Evolutionary conservation across 1,284 basidiomycete species (phyloP), one percentile per base, ranked within the genome.

Genomic region (Ceratobasidium sp.): DNA sequence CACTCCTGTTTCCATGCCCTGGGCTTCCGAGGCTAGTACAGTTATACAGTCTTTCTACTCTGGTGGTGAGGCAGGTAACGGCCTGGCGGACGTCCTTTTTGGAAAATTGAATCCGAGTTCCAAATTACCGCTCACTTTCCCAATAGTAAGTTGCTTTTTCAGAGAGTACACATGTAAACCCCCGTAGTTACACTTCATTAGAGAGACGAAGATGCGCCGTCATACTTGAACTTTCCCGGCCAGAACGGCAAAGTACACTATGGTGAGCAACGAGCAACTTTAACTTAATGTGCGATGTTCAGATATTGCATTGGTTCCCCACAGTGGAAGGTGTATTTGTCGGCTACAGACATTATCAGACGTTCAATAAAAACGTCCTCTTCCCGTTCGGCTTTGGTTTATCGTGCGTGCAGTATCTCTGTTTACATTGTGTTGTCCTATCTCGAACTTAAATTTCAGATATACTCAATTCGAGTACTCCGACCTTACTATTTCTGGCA

Each of bases 391-490:
- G 75, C 86, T 91, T 80, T 77, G 85, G 55, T 5, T 18, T 58
- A 18, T 58, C 55, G 55, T 58, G 32, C 8, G 55, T 41, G 11
- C 5, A 32, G 23, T 23, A 55, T 8, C 3, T 28, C 8, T 23
- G 5, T 28, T 28, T 3, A 23, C 28, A 21, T 38, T 9, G 2
- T 35, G 28, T 58, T 35, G 16, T 3, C 13, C n/a, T 4, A 35
- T 11, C 32, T 58, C 55, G 92, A 91, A 6, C 87, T 90, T 38
- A 78, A 94, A 94, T n/a, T 86, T 95, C 21, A 93, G 91, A 0
- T 95, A 95, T 82, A 92, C 93, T 8, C 87, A 86, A 0, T 95
- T 96, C 82, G 79, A 82, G 18, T 84, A 90, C 73, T 85, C 86
- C 1, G 81, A 88, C 73, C 83, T 94, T 57, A 76, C 81, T 35